phyloP scores from a whole-genome alignment of 225 moss, liverwort and hornwort species.

The Polytrichum commune region DNA sequence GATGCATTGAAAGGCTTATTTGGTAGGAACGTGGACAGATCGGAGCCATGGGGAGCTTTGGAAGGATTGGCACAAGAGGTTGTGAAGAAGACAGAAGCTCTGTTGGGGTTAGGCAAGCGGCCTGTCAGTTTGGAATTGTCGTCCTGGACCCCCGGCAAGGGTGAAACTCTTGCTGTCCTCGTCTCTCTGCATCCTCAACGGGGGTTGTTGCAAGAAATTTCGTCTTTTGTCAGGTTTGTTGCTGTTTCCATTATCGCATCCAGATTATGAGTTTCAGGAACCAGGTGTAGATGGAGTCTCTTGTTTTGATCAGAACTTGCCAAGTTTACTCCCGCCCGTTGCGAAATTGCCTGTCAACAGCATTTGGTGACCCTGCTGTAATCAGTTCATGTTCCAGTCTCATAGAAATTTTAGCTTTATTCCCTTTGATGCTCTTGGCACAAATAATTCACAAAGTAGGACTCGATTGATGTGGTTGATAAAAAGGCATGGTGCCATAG shows the following conservation, averaged over 20 bases:
- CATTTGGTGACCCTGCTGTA: too few species aligned
- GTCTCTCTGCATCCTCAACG: slow-evolving; percentile 36
- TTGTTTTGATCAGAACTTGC: too few species aligned
- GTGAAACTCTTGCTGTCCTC: slow-evolving; percentile 62
- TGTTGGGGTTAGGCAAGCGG: slow-evolving; percentile 31
- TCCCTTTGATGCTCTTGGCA: too few species aligned
- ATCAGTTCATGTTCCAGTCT: too few species aligned
- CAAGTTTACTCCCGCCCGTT: too few species aligned
- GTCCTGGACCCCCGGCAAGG: slow-evolving; percentile 52
- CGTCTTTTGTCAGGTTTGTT: slow-evolving; percentile 30
- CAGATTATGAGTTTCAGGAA: too few species aligned
- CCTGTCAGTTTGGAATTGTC: slow-evolving; percentile 46
- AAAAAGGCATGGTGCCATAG: too few species aligned
- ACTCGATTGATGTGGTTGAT: too few species aligned
- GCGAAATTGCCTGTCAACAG: too few species aligned
- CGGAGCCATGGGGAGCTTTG: slow-evolving; percentile 12
- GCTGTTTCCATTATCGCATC: background rate
- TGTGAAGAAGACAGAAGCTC: slow-evolving; percentile 25
- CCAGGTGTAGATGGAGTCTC: too few species aligned
- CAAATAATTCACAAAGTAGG: too few species aligned
- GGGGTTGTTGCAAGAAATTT: slow-evolving; percentile 19
- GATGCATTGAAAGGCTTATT: slow-evolving; percentile 1
- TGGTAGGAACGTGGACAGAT: slow-evolving; percentile 10
- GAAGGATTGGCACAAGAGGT: slow-evolving; percentile 16
- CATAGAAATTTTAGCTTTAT: too few species aligned